phyloP scores from a whole-genome alignment of 306 rosid species.

The Lithocarpus polystachyus region DNA sequence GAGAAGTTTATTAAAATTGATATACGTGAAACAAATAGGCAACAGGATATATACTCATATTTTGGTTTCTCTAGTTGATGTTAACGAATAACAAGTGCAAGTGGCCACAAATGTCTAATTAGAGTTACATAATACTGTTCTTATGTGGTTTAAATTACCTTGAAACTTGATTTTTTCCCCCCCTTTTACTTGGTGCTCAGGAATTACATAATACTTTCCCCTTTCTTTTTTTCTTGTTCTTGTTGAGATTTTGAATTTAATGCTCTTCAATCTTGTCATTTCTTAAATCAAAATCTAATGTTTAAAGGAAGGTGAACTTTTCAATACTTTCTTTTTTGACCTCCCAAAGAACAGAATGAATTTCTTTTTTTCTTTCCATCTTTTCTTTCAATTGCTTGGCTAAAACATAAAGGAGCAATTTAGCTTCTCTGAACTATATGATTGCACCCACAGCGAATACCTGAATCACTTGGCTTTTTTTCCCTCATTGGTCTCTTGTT shows the following conservation, averaged over 20 bases:
- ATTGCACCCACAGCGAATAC: background rate
- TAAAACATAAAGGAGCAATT: background rate
- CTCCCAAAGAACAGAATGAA: background rate
- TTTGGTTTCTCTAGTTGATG: too few species aligned
- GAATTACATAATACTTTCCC: constrained; percentile 17
- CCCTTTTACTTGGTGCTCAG: background rate
- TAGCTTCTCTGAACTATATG: background rate
- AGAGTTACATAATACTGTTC: background rate
- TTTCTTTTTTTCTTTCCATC: background rate
- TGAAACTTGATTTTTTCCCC: background rate
- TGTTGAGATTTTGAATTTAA: too few species aligned
- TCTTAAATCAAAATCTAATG: background rate
- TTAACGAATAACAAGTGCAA: too few species aligned
- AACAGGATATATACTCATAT: too few species aligned
- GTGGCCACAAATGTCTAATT: too few species aligned
- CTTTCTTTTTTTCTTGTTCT: too few species aligned
- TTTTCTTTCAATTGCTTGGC: background rate
- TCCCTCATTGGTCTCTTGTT: background rate
- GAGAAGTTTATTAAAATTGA: background rate
- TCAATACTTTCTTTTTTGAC: background rate
- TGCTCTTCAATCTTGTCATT: background rate
- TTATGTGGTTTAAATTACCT: background rate
- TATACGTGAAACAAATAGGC: too few species aligned
- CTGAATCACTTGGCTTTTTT: background rate
- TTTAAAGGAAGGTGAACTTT: background rate